These are phyloP conservation scores for Verbena officinalis DNA, from an alignment of 257 asterid species.

Conservation along the genomic window DNA sequence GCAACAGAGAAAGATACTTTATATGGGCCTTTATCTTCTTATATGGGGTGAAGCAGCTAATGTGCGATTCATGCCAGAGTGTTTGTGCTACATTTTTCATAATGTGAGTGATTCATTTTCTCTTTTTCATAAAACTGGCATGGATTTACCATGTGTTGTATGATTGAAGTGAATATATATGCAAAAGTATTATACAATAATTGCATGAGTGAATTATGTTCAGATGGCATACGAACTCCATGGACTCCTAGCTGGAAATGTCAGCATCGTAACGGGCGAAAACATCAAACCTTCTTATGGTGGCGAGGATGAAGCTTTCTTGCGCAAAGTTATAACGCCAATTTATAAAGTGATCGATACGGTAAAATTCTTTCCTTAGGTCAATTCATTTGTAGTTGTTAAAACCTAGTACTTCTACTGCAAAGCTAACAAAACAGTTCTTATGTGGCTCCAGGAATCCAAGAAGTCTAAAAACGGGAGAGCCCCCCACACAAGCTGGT, in stretches of 20 bases:
- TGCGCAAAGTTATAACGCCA: constrained; percentile 87
- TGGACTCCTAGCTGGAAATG: constrained; percentile 98
- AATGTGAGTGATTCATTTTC: constrained; percentile 61
- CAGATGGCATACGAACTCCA: constrained; percentile 99
- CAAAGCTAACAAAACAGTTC: constrained; percentile 28
- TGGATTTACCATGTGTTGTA: constrained; percentile 13
- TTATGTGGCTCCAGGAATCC: constrained; percentile 67
- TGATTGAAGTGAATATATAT: constrained; percentile 17
- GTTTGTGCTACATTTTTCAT: constrained; percentile 96
- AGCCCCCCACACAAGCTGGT: constrained; percentile 92
- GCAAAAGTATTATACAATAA: constrained; percentile 1
- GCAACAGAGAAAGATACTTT: constrained; percentile 90
- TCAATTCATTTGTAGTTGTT: constrained; percentile 18
- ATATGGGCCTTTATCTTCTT: constrained; percentile 98
- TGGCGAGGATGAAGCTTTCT: constrained; percentile 90
- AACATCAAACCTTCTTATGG: constrained; percentile 98
- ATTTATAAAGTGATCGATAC: constrained; percentile 85
- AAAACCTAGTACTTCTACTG: constrained; percentile 18
- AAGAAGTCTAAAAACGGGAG: constrained; percentile 74
- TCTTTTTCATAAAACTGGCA: constrained; percentile 21
- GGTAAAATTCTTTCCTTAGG: constrained; percentile 43
- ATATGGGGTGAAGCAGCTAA: constrained; percentile 99
- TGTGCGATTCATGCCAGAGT: constrained; percentile 96
- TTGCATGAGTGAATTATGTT: constrained; percentile 22
- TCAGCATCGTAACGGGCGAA: constrained; percentile 98